Evolutionary conservation across 148 eudicot species (phyloP), one percentile per base, ranked within the genome.

Genomic region (Silene conica): DNA sequence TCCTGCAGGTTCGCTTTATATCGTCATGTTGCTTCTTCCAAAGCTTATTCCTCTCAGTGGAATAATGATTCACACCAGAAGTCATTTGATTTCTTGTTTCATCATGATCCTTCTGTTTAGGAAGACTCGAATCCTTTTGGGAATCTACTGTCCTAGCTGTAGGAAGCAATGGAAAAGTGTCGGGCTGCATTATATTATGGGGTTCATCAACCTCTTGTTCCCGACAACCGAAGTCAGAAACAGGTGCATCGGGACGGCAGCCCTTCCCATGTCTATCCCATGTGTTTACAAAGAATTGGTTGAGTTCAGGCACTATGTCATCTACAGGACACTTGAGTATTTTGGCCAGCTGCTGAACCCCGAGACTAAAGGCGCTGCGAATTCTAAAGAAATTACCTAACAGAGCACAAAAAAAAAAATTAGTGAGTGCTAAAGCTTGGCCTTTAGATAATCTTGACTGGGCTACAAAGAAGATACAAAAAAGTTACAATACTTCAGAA

Each of bases 301-400:
- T 78, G 72, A 86, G 81, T 83, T 83, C 89, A 52, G 73, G 80
- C 55, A 72, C 74, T 20, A 88, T 66, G 72, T 70, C 80, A 67
- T 81, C 88, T 59, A 80, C 76, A 13, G 84, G 86, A 71, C 89
- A 80, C 56, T 80, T 77, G 48, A 88, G 83, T 34, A 88, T 73
- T 66, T 79, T 83, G 45, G 85, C 86, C 20, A 88, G 83, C 76
- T 74, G 75, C 65, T 84, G 79, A 22, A 86, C 89, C 79, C 92
- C 92, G 63, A 84, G 80, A 65, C 83, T 70, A 61, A 88, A 84
- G 69, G 92, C 92, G 76, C 92, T 88, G 23, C 92, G 86, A 48
- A 88, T 86, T 80, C 92, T 83, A 46, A 77, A 88, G 70, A 88
- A 88, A 77, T 88, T 88, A 72, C 92, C 92, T 88, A 84, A 13